These are phyloP conservation scores for Yamadazyma aaseri DNA, from an alignment of 1,139 yeast species.

Conservation along the genomic window DNA sequence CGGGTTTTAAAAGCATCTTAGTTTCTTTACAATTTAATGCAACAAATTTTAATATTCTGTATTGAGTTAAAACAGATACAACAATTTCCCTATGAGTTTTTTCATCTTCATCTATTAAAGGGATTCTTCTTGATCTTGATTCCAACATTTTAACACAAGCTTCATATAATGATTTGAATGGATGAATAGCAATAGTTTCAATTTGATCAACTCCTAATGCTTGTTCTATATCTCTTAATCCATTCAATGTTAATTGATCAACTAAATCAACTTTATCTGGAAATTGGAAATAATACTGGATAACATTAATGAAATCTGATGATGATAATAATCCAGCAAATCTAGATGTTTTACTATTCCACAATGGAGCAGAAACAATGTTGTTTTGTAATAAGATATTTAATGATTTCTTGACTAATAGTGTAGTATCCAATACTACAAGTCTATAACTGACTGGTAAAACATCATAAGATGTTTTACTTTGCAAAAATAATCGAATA, in stretches of 20 bases:
- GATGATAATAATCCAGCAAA: slow-evolving; percentile 95
- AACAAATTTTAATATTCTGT: slow-evolving; percentile 91
- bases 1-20: slow-evolving; percentile 74
- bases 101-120: slow-evolving; percentile 91
- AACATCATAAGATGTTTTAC: slow-evolving; percentile 94
- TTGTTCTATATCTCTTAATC: slow-evolving; percentile 79
- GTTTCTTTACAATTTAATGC: slow-evolving; percentile 96
- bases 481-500: slow-evolving; percentile 77
- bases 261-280: slow-evolving; percentile 91
- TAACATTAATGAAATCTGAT: slow-evolving; percentile 90
- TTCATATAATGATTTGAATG: slow-evolving; percentile 85
- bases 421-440: slow-evolving; percentile 89
- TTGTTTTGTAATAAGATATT: slow-evolving; percentile 89
- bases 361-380: slow-evolving; percentile 93
- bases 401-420: slow-evolving; percentile 86
- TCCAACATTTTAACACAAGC: slow-evolving; percentile 93
- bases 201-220: slow-evolving; percentile 87
- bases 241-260: slow-evolving; percentile 82
- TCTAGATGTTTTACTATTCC: slow-evolving; percentile 87
- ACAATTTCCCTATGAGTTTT: slow-evolving; percentile 92
- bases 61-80: slow-evolving; percentile 92
- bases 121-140: slow-evolving; percentile 89
- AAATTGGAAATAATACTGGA: slow-evolving; percentile 88
- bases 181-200: slow-evolving; percentile 88
- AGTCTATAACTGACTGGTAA: slow-evolving; percentile 92